Base-by-base conservation (phyloP, 2,329 filamentous ascomycete species). In the Colletotrichum eremochloae region DNA sequence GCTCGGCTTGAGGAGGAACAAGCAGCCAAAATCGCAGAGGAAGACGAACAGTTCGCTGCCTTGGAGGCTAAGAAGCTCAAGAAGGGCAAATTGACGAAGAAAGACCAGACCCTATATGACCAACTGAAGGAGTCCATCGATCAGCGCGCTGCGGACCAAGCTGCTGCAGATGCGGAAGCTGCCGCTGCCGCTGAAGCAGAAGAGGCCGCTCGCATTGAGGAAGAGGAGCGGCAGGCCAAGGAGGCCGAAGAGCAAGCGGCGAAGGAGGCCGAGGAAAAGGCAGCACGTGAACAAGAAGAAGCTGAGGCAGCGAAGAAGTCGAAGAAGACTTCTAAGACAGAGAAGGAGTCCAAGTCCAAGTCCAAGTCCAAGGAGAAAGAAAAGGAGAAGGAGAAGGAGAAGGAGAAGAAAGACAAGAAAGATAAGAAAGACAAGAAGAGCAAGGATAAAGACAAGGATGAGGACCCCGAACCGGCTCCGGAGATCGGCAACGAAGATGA, bases 1-100 rank as follows among this genome's bases (percentile, higher is more conserved):
- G 72, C 70, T 12, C 70, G 71, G 3, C 55, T 75, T 2, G 74
- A 75, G 44, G 40, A 72, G 40, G 72, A 75, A 18, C 79, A 79
- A 24, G 77, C 78, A 29, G 77, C 78, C 52, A 75, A 75, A 36
- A 76, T 77, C 46, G 79, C 71, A 8, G 70, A 76, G 15, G 72
- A 84, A 62, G 81, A 84, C 71, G 77, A 79, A 14, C 82, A 86
- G 69, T 78, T 86, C 15, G 81, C 78, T 18, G 76, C 78, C 5
- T 78, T 86, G 5, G 84, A 84, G 55, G 80, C 82, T 33, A 89
- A 88, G 76, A 88, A 86, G 75, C 81, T 81, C 1, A 86, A 85
- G 75, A 89, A 86, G 77, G 81, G 77, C 58, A 87, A 81, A 71
- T 75, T 86, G 15, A 78, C 76, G 2, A 87, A 83, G 74, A 86